Evolutionary conservation across 768 basidiomycete genomes (phyloP).

Genomic region (Cantharellus anzutake): DNA sequence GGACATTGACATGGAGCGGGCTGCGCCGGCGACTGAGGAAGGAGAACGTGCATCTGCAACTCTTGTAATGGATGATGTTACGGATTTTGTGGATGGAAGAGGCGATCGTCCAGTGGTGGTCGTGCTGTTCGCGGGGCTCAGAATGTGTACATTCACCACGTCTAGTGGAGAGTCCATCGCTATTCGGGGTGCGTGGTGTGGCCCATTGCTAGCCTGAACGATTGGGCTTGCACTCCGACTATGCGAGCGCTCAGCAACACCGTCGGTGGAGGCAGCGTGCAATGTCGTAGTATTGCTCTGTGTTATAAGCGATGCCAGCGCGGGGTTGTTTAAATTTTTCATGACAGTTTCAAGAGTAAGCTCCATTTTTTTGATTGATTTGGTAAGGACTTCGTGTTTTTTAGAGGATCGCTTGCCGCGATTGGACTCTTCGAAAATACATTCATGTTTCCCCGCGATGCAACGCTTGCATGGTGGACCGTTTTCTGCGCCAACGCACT

Average conservation of each 20-base stretch:
- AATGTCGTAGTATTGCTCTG: too few relatives aligned
- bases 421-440: slow-evolving; percentile 93
- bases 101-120: neutral
- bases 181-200: neutral
- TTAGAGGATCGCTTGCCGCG: slow-evolving; percentile 79
- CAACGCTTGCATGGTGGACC: slow-evolving; percentile 88
- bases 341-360: slow-evolving; percentile 82
- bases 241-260: too few relatives aligned
- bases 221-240: neutral
- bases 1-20: neutral
- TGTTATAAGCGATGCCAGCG: neutral
- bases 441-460: slow-evolving; percentile 21
- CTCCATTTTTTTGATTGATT: slow-evolving; percentile 68
- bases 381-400: slow-evolving; percentile 64
- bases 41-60: too few relatives aligned
- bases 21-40: neutral
- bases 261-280: too few relatives aligned
- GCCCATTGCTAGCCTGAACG: neutral
- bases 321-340: slow-evolving; percentile 68
- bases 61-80: too few relatives aligned
- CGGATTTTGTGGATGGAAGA: neutral
- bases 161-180: neutral
- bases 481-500: slow-evolving; percentile 74
- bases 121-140: neutral
- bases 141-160: neutral